phyloP scores from a whole-genome alignment of 768 basidiomycete genomes.

The Xerocomellus dryophilus region DNA sequence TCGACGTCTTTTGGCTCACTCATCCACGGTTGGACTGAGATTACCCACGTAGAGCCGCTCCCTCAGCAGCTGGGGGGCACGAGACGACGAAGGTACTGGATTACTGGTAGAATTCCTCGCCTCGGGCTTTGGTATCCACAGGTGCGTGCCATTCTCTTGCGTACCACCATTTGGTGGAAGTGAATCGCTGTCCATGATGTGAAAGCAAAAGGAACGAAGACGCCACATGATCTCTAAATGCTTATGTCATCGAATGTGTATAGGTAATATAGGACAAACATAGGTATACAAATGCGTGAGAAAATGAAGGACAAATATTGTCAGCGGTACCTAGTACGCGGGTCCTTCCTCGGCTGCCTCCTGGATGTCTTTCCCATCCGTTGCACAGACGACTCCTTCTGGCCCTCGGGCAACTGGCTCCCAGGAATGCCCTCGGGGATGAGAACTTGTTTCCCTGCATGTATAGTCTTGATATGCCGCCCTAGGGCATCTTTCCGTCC shows the following conservation, averaged over 20 bases:
- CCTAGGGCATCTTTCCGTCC: conserved; percentile 28
- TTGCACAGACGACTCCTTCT: neutral
- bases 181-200: conserved; percentile 14
- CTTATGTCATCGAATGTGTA: too few relatives aligned
- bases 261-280: too few relatives aligned
- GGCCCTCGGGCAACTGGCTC: neutral
- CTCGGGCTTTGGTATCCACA: conserved; percentile 34
- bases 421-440: neutral
- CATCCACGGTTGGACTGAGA: conserved; percentile 80
- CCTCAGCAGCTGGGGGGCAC: conserved; percentile 39
- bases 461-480: conserved; percentile 22
- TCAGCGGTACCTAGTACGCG: neutral
- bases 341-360: conserved; percentile 6
- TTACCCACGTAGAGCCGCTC: conserved; percentile 92
- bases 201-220: neutral
- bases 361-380: conserved; percentile 7
- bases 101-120: conserved; percentile 13
- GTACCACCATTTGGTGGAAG: neutral
- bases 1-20: conserved; percentile 47
- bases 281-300: too few relatives aligned
- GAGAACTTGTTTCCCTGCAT: neutral
- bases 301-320: too few relatives aligned
- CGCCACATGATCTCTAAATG: neutral
- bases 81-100: conserved; percentile 24
- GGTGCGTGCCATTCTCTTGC: conserved; percentile 18